phyloP scores from a whole-genome alignment of 192 early-diverging fungal genomes.

The Coemansia sp. region DNA sequence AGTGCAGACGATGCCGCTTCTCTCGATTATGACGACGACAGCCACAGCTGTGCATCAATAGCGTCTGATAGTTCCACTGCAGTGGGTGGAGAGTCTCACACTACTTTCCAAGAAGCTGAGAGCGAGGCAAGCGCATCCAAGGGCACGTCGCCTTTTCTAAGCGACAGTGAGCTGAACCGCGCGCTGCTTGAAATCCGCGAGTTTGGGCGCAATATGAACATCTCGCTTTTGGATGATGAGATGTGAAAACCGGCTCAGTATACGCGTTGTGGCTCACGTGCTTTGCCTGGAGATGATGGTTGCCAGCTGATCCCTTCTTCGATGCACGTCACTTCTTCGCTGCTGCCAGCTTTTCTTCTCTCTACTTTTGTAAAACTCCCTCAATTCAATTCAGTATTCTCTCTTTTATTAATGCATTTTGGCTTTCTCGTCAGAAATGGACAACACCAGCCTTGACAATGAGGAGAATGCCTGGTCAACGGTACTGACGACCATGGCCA shows the following conservation, averaged over 20 bases:
- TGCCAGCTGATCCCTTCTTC: neutral
- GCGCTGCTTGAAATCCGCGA: slow-evolving; percentile 50
- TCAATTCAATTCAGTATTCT: slow-evolving; percentile 10
- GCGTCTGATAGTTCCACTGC: neutral
- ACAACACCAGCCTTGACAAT: slow-evolving; percentile 9
- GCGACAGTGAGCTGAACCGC: slow-evolving; percentile 47
- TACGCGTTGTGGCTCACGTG: slow-evolving; percentile 3
- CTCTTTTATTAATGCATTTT: neutral
- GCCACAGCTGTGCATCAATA: neutral
- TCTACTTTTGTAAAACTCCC: neutral
- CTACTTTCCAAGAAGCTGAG: neutral
- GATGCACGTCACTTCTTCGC: neutral
- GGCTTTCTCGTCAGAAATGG: slow-evolving; percentile 11
- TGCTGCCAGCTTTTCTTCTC: neutral
- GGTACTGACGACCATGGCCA: slow-evolving; percentile 22
- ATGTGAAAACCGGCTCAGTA: neutral
- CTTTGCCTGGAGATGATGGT: neutral
- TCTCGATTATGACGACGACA: neutral
- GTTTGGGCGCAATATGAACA: slow-evolving; percentile 52
- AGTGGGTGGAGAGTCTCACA: neutral
- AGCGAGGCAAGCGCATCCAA: neutral
- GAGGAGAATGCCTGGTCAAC: slow-evolving; percentile 47
- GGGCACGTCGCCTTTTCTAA: slow-evolving; percentile 38
- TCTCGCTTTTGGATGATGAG: slow-evolving; percentile 28
- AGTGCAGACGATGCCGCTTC: neutral